Conservation (phyloP, 2,329 filamentous ascomycete species). For the Colletotrichum aenigma region DNA sequence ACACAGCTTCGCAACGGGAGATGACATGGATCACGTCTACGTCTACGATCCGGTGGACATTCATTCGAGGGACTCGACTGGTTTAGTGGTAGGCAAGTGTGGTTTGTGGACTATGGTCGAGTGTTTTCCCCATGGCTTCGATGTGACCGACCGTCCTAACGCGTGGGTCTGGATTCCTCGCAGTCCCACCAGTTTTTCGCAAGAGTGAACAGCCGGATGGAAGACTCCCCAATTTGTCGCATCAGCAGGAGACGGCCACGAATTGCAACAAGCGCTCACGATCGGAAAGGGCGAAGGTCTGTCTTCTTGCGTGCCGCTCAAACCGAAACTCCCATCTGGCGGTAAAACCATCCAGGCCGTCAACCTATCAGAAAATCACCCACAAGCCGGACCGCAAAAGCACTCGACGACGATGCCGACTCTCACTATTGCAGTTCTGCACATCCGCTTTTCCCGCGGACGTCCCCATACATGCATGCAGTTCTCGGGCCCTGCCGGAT, state of each 20-base stretch:
- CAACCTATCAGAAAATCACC: background rate
- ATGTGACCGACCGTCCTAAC: fast-evolving
- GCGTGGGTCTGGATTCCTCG: background rate
- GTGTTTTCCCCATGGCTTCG: background rate
- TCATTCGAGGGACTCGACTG: background rate
- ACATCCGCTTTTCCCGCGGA: background rate
- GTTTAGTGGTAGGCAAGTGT: no score
- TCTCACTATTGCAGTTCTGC: background rate
- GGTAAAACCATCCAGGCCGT: no score
- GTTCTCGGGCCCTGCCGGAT: background rate
- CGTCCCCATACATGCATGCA: background rate
- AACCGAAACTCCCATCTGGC: background rate
- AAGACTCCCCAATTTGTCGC: background rate
- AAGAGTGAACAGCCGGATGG: background rate
- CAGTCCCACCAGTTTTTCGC: fast-evolving
- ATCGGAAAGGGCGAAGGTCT: fast-evolving
- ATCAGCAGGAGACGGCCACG: background rate
- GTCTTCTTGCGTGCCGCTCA: fast-evolving
- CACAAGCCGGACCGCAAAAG: background rate
- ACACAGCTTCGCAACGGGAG: background rate
- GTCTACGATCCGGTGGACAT: no score
- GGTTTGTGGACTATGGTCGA: background rate
- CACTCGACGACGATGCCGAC: background rate
- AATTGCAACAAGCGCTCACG: no score
- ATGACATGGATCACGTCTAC: background rate